Evolutionary conservation across 2,329 filamentous ascomycete genomes (phyloP).

Genomic region (Aspergillus unguis): DNA sequence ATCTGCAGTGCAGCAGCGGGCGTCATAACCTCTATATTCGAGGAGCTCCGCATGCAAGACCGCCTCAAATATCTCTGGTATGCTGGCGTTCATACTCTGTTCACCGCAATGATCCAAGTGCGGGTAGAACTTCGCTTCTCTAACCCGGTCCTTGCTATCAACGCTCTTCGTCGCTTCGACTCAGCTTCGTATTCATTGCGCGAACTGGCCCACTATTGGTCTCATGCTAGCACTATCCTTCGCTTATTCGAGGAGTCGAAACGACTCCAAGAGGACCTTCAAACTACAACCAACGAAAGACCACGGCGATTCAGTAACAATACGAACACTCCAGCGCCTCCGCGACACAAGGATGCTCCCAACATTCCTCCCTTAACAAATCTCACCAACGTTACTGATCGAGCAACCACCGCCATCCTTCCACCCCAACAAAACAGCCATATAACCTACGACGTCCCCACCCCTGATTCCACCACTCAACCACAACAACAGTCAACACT

Average conservation of each 20-base stretch:
- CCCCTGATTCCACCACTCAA: conserved; percentile 26
- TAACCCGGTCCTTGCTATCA: conserved; percentile 45
- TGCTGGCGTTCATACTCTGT: conserved; percentile 43
- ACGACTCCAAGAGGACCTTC: conserved; percentile 41
- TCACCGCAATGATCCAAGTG: conserved; percentile 48
- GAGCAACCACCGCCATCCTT: conserved; percentile 19
- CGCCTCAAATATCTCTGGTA: conserved; percentile 45
- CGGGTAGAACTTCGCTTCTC: conserved; percentile 46
- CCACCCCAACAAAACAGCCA: conserved; percentile 21
- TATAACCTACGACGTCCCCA: conserved; percentile 27
- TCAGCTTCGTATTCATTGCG: conserved; percentile 42
- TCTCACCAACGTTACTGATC: conserved; percentile 9
- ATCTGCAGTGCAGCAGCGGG: conserved; percentile 46
- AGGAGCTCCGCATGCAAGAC: conserved; percentile 42
- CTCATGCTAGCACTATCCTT: conserved; percentile 42
- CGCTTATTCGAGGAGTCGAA: conserved; percentile 45
- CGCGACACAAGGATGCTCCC: neutral
- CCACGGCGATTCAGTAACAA: conserved; percentile 27
- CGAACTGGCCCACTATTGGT: conserved; percentile 43
- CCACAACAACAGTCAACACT: conserved; percentile 21
- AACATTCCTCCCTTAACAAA: neutral
- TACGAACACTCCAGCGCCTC: neutral
- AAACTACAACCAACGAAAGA: conserved; percentile 35
- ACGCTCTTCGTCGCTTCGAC: conserved; percentile 44
- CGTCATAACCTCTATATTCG: conserved; percentile 46